Base-by-base conservation (phyloP, 352 stramenopile genomes). In the Pythium dissotocum region DNA sequence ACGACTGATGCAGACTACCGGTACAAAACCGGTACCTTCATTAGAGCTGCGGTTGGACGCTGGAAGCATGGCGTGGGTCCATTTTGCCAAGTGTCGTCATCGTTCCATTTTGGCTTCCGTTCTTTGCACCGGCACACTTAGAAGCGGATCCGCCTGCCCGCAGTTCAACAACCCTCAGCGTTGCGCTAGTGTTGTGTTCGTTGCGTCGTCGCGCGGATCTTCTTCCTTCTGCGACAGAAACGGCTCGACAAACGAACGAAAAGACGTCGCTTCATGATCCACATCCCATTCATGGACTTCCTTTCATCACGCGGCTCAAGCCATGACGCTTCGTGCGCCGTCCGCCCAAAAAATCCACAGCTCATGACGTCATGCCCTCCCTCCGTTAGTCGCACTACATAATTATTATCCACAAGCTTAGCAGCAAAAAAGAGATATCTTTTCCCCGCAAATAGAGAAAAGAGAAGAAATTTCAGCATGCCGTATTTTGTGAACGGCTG, bases 271-370 rank as follows among this genome's bases (percentile, higher is more conserved):
- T 53, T 53, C 46, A 30, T 28, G 46, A n/a, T 30, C 18, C 14
- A 8, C 2, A 44, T 44, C 36, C 12, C 36, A 44, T 44, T 44
- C 36, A 44, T 44, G 0, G 21, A 24, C 21, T 24, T 24, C 21
- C 21, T 18, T 18, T n/a, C 38, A 46, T 46, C 46, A 53, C 46
- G n/a, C 9, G 16, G 32, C n/a, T 30, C n/a, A 30, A 10, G 21
- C 46, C 46, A 53, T 53, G 46, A 53, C 46, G 46, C 46, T 53
- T 53, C 46, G 46, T 14, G n/a, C 5, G 46, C 46, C 46, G 21
- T n/a, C 3, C 18, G 44, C 6, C n/a, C 4, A 52, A 1, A 52
- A 52, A n/a, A 53, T 53, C 46, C 46, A 53, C 46, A 32, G 18
- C 18, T 14, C 46, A 53, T 53, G 46, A 53, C 46, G 46, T 53